Evolutionary conservation across 768 basidiomycete genomes (phyloP), one percentile per base, ranked within the genome.

Genomic region (Leccinum sublutescens): DNA sequence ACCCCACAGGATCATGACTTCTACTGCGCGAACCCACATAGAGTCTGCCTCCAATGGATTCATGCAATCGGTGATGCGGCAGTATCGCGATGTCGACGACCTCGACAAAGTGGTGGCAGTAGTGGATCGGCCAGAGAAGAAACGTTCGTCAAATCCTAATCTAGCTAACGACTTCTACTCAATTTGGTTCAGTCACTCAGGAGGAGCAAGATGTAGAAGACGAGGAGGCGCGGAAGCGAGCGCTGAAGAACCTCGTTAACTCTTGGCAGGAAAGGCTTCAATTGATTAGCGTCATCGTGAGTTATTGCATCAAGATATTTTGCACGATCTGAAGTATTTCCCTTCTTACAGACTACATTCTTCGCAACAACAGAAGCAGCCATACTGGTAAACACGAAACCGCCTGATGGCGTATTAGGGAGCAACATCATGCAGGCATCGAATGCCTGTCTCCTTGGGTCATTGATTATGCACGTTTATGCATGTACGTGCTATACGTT

Each of bases 231-330:
- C 72, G 76, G 36, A 74, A 72, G 62, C 75, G 77, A 52, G 82
- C 79, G 2, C 73, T 80, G 73, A 77, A 70, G 52, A 79, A 82
- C 45, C 75, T 85, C 2, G 76, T 83, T 17, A 78, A 79, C 63
- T 82, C 82, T 4, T 86, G 85, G 85, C 80, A 82, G 76, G 85
- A 86, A 58, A 75, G 84, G 40, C 75, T 86, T 50, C 83, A 86
- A 70, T 72, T 86, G 17, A 84, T 86, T 68, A 80, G 77, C 49
- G 78, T 86, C 31, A 83, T 85, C 52, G 85, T 84, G 49, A 65
- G 82, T 73, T 23, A 27, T 57, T 21, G 1, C 17, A 19, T 27
- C 23, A 10, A 25, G 15, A 25, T 29, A 5, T 29, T 47, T 33
- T 43, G 27, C 48, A 8, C 27, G 21, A 21, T 56, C 29, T 54